Evolutionary conservation across 495 filamentous ascomycete species (phyloP), one percentile per base, ranked within the genome.

Genomic region (Podospora pseudopauciseta): DNA sequence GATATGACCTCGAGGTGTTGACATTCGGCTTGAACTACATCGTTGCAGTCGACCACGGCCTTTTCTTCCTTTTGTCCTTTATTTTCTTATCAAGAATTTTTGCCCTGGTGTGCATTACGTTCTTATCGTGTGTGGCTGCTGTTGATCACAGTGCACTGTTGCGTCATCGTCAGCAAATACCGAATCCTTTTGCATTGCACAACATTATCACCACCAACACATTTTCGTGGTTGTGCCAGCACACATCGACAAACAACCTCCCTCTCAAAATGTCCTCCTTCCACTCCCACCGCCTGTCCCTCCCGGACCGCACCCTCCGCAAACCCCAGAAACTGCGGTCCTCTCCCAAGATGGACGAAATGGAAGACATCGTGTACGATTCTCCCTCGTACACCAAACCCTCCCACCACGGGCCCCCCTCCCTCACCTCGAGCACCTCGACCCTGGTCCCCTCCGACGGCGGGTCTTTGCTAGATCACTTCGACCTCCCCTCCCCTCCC

Each of bases 401-500:
- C 27, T 5, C 62, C 18, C 0, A 57, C 32, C 18, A 23, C 18
- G 6, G 5, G 19, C 28, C 26, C 53, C 53, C 55, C 58, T 5
- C 58, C 58, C 28, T 56, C 0, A 49, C 68, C 64, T 70, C 68
- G 1, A 54, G 63, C 57, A 64, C 63, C 27, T 70, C 59, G 26
- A 72, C 44, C 65, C 67, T 72, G 18, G 70, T 67, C 49, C 64
- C 66, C 64, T 69, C 69, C 70, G 13, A 18, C 30, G 55, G 66
- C 60, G 68, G 68, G 32, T 70, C 65, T 63, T 71, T 56, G 61
- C 67, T 72, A 19, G 70, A 72, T 27, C 65, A 70, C 67, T 72
- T 72, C 39, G 71, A 70, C 68, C 70, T 72, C 27, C 70, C 70
- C 19, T 72, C 70, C 1, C 70, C 67, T 30, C 70, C 70, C 20